Percentiles rank a stretch among this genome's conserved stretches.
Evolutionary conservation across 2,329 filamentous ascomycete genomes (phyloP).

Genomic region (Leptodontidium sp.): DNA sequence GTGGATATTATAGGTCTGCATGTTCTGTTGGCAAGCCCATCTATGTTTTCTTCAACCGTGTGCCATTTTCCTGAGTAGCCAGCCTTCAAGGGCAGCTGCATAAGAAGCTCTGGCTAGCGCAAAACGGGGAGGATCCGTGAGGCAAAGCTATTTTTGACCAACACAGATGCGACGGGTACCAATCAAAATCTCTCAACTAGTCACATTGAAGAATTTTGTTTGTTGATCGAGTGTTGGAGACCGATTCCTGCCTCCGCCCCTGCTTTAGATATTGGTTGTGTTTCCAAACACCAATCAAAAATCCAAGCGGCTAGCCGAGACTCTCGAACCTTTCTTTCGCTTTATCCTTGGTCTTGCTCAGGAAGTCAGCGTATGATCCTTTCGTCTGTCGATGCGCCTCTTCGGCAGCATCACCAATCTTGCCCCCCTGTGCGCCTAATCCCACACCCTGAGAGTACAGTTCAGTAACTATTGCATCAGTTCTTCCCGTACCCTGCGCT

Average conservation of each 20-base stretch:
- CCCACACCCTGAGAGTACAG: conserved; percentile 75
- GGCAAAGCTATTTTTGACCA: not conserved
- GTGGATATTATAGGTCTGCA: too few species aligned
- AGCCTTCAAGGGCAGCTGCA: not conserved
- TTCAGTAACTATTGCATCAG: conserved; percentile 68
- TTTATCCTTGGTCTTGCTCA: conserved; percentile 70
- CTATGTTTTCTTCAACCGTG: too few species aligned
- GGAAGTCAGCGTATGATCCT: conserved; percentile 67
- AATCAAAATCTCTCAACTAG: not conserved
- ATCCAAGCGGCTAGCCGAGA: conserved; percentile 50
- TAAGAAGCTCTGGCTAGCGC: not conserved
- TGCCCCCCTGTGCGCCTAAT: conserved; percentile 73
- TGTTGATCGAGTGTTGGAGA: not conserved
- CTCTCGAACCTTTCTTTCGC: conserved; percentile 71
- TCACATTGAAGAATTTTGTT: not conserved
- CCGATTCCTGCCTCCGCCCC: not conserved
- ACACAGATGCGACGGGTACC: not conserved
- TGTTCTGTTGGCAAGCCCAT: too few species aligned
- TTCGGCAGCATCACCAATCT: conserved; percentile 71
- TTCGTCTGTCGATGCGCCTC: conserved; percentile 69
- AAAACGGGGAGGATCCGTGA: not conserved
- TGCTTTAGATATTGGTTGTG: not conserved
- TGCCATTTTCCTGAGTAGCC: not conserved
- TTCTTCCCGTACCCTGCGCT: conserved; percentile 67
- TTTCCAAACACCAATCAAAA: not conserved